These are phyloP conservation scores for Dictyostelium intermedium DNA, from an alignment of 78 protist genomes.

Conservation along the genomic window DNA sequence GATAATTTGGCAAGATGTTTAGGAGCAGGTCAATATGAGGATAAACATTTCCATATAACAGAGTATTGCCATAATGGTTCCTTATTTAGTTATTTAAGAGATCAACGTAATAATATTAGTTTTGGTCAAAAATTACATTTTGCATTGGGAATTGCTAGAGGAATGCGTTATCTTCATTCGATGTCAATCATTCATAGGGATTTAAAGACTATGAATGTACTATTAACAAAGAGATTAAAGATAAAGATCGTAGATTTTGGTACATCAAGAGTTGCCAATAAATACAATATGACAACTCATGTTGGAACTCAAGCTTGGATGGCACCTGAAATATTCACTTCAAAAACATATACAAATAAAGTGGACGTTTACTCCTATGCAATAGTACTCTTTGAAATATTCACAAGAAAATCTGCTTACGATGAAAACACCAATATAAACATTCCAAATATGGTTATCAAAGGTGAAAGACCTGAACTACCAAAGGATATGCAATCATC, in stretches of 20 bases:
- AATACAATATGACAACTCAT: conserved; percentile 28
- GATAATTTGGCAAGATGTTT: conserved; percentile 45
- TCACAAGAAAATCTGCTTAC: conserved; percentile 67
- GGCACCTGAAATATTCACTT: conserved; percentile 79
- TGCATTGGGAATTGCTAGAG: conserved; percentile 62
- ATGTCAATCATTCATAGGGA: conserved; percentile 77
- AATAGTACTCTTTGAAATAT: conserved; percentile 59
- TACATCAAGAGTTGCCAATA: conserved; percentile 39
- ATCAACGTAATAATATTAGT: not conserved
- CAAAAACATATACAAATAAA: conserved; percentile 52
- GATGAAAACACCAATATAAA: conserved; percentile 9
- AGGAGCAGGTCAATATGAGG: conserved; percentile 59
- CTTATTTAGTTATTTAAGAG: conserved; percentile 1
- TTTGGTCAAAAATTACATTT: not conserved
- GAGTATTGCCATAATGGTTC: conserved; percentile 52
- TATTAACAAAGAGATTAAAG: conserved; percentile 46
- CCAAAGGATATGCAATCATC: conserved; percentile 33
- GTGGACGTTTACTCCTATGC: conserved; percentile 78
- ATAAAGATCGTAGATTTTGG: conserved; percentile 80
- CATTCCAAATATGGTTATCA: conserved; percentile 20
- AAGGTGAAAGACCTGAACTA: conserved; percentile 69
- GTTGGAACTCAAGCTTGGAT: conserved; percentile 80
- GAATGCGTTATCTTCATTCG: conserved; percentile 76
- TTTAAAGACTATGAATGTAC: conserved; percentile 60
- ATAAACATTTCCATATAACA: conserved; percentile 10